A percentile compares a stretch with the other conserved stretches of the same genome.
Conservation (phyloP, 1,284 basidiomycete genomes). For the Sanguinoderma infundibulare region DNA sequence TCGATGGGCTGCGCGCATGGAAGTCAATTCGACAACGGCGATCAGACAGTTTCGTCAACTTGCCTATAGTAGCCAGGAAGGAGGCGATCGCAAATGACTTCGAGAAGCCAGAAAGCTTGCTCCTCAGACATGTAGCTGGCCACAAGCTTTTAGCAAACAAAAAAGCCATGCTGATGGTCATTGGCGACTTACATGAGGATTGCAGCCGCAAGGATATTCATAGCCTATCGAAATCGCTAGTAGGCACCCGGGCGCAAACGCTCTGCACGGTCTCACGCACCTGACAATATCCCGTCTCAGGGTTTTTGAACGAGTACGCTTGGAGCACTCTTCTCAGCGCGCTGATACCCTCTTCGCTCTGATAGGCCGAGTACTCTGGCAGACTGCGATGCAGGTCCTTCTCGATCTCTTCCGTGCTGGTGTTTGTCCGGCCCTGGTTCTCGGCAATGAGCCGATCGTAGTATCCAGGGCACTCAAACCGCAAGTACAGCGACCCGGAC, state of each 20-base stretch:
- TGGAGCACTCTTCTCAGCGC: conserved; percentile 91
- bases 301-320: conserved; percentile 97
- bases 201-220: conserved; percentile 93
- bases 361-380: conserved; percentile 95
- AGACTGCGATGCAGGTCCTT: conserved; percentile 96
- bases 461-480: conserved; percentile 86
- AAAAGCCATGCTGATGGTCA: no score
- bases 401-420: conserved; percentile 98
- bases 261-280: conserved; percentile 41
- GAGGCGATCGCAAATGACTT: conserved; percentile 93
- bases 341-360: conserved; percentile 83
- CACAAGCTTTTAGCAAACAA: background rate
- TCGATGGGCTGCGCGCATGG: conserved; percentile 75
- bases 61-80: conserved; percentile 97
- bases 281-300: conserved; percentile 89
- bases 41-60: conserved; percentile 28
- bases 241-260: background rate
- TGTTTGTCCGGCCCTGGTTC: conserved; percentile 81
- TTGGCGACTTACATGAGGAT: conserved; percentile 79
- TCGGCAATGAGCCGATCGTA: conserved; percentile 85
- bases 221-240: conserved; percentile 56
- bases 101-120: conserved; percentile 97
- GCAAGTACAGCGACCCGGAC: conserved; percentile 92
- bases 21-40: background rate
- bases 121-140: conserved; percentile 97